phyloP scores from a whole-genome alignment of 768 basidiomycete species.

The Pisolithus sp. region DNA sequence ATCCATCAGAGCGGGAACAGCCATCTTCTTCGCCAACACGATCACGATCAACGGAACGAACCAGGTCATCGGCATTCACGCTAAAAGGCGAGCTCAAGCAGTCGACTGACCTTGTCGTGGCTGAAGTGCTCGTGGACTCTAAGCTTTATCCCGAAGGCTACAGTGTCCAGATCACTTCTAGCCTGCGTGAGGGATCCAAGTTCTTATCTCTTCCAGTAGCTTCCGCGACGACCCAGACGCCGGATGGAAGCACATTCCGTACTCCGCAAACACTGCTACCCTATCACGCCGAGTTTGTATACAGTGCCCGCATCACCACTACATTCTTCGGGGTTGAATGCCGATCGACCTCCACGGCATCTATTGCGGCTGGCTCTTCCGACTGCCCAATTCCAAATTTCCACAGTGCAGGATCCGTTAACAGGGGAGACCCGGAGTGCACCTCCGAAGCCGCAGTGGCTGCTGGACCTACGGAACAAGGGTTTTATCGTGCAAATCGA shows the following conservation, averaged over 20 bases:
- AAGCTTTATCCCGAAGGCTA: constrained; percentile 79
- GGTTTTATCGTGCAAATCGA: constrained; percentile 53
- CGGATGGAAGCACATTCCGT: background rate
- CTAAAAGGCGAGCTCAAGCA: constrained; percentile 54
- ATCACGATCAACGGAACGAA: constrained; percentile 29
- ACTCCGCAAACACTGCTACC: constrained; percentile 34
- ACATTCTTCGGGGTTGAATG: constrained; percentile 63
- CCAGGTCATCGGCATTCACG: constrained; percentile 52
- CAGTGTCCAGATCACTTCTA: constrained; percentile 42
- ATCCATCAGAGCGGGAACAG: constrained; percentile 10
- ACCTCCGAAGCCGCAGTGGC: constrained; percentile 67
- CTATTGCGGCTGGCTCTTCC: constrained; percentile 73
- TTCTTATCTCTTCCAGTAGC: constrained; percentile 30
- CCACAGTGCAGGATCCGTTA: constrained; percentile 75
- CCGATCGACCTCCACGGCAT: constrained; percentile 55
- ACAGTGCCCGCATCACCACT: constrained; percentile 79
- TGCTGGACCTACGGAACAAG: constrained; percentile 53
- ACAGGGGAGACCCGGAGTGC: constrained; percentile 59
- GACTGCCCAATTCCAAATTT: constrained; percentile 72
- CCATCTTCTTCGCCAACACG: constrained; percentile 22
- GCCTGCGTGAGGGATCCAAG: constrained; percentile 32
- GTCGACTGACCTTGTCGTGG: constrained; percentile 65
- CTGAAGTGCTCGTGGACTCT: constrained; percentile 76
- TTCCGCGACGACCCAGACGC: constrained; percentile 5
- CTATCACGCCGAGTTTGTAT: constrained; percentile 53